Evolutionary conservation across 1,139 yeast species (phyloP).

Genomic region (Debaryomycetaceae sp.): DNA sequence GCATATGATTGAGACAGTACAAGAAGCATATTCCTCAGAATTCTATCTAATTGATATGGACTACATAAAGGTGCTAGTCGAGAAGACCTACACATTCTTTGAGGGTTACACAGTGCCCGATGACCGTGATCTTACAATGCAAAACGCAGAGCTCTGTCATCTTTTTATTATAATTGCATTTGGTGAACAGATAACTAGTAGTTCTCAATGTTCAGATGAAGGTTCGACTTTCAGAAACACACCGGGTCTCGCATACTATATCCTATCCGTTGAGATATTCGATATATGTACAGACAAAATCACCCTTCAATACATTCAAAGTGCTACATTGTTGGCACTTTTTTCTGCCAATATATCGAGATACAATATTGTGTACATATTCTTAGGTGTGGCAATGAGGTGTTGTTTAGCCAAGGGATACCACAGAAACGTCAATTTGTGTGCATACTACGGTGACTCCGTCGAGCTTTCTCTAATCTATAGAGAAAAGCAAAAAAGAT

Average conservation of each 20-base stretch:
- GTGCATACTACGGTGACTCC: constrained; percentile 2
- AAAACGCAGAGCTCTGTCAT: constrained; percentile 18
- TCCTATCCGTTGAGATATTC: constrained; percentile 38
- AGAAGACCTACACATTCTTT: constrained; percentile 22
- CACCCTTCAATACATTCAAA: constrained; percentile 38
- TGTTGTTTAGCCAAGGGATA: constrained; percentile 43
- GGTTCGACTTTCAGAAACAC: constrained; percentile 5
- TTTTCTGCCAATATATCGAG: constrained; percentile 48
- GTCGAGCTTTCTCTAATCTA: constrained; percentile 3
- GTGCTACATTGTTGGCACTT: constrained; percentile 43
- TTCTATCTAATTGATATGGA: constrained; percentile 33
- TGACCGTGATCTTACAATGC: background rate
- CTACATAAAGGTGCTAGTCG: constrained; percentile 6
- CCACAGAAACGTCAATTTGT: constrained; percentile 32
- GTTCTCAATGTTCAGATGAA: background rate
- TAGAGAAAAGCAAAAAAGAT: constrained; percentile 40
- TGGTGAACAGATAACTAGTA: constrained; percentile 31
- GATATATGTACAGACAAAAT: constrained; percentile 40
- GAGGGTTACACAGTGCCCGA: constrained; percentile 13
- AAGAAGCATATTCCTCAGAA: constrained; percentile 35
- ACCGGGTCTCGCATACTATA: constrained; percentile 38
- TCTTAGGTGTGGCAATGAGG: constrained; percentile 48
- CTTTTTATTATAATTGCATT: constrained; percentile 33
- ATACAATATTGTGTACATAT: constrained; percentile 46
- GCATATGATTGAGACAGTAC: constrained; percentile 26